Evolutionary conservation across 306 rosid genomes (phyloP).

Genomic region (Prunus kanzakura): DNA sequence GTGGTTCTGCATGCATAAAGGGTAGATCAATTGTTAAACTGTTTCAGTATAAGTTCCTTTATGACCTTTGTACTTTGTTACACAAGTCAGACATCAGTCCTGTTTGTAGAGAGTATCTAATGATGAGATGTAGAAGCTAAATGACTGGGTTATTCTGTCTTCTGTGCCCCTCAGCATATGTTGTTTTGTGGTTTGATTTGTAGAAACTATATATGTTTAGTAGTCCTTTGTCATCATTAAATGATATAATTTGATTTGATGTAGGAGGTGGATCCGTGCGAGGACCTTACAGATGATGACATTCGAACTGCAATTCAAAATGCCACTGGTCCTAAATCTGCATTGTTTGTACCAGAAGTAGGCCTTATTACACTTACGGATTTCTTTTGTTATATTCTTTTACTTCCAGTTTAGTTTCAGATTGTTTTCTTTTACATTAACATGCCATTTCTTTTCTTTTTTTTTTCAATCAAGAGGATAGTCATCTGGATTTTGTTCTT

Average conservation of each 20-base stretch:
- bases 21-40: neutral
- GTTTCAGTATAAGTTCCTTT: neutral
- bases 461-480: neutral
- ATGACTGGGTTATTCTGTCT: neutral
- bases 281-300: slow-evolving; percentile 95
- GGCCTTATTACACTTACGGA: slow-evolving; percentile 21
- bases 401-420: neutral
- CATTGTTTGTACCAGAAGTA: slow-evolving; percentile 96
- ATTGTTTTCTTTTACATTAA: neutral
- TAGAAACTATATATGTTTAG: neutral
- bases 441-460: neutral
- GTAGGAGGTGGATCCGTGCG: slow-evolving; percentile 99
- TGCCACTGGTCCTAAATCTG: slow-evolving; percentile 95
- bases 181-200: neutral
- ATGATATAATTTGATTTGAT: slow-evolving; percentile 25
- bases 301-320: slow-evolving; percentile 97
- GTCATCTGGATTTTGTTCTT: neutral
- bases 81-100: neutral
- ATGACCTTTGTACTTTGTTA: neutral
- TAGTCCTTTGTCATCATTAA: neutral
- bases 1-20: neutral
- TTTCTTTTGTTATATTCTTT: slow-evolving; percentile 3
- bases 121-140: neutral
- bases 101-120: neutral
- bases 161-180: neutral